Conservation (phyloP, 495 filamentous ascomycete species). For the Daldinia loculata region DNA sequence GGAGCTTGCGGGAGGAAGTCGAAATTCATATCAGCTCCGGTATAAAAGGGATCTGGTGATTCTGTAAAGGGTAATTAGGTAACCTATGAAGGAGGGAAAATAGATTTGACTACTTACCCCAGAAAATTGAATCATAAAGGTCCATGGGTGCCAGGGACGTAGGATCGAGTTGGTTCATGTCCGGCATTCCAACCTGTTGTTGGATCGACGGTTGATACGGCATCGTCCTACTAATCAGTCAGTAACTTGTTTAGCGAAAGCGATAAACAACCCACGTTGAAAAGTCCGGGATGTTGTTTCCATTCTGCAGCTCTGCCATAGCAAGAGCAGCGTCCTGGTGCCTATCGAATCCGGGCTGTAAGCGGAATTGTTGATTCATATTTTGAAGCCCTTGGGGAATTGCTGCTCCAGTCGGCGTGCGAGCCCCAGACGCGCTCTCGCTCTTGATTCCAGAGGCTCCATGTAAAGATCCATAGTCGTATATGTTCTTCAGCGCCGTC, state of each 20-base stretch:
- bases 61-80: constrained; percentile 43
- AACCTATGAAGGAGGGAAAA: constrained; percentile 3
- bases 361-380: constrained; percentile 38
- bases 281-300: constrained; percentile 52
- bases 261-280: constrained; percentile 32
- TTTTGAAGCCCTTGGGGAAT: constrained; percentile 29
- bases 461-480: constrained; percentile 62
- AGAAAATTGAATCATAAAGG: constrained; percentile 66
- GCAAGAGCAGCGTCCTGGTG: constrained; percentile 64
- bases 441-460: constrained; percentile 50
- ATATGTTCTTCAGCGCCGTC: constrained; percentile 64
- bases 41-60: constrained; percentile 60
- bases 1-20: constrained; percentile 60
- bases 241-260: neutral
- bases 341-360: constrained; percentile 52
- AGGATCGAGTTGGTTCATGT: constrained; percentile 54
- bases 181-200: constrained; percentile 43
- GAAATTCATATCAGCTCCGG: constrained; percentile 60
- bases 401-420: constrained; percentile 50
- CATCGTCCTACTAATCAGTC: constrained; percentile 38
- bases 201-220: constrained; percentile 48
- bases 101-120: constrained; percentile 54
- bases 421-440: constrained; percentile 53
- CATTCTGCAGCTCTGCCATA: constrained; percentile 64
- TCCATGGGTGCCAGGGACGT: constrained; percentile 64